Percentiles rank a stretch among this genome's conserved stretches.
phyloP scores from a whole-genome alignment of 257 asterid species.

The Echites panduratus region DNA sequence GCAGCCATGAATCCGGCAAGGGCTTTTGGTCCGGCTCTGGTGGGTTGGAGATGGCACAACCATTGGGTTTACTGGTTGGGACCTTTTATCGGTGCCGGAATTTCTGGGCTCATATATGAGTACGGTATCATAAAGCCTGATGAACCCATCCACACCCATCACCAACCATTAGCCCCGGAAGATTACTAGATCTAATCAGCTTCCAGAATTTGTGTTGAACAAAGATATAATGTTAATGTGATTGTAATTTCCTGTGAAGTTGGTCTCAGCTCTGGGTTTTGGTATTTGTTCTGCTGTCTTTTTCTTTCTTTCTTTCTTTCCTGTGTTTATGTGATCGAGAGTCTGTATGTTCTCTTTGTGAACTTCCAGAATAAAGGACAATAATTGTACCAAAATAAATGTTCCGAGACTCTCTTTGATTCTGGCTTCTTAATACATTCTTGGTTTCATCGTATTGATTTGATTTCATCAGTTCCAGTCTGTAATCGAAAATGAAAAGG shows the following conservation, averaged over 20 bases:
- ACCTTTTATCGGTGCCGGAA: constrained; percentile 72
- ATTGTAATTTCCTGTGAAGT: background rate
- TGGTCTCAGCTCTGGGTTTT: background rate
- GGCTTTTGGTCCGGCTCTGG: constrained; percentile 87
- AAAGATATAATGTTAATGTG: background rate
- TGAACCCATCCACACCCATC: constrained; percentile 44
- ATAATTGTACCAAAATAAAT: background rate
- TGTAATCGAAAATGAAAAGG: too few species aligned
- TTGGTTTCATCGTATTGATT: background rate
- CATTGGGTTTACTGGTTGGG: constrained; percentile 99
- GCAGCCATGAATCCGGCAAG: constrained; percentile 93
- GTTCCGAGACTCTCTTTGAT: background rate
- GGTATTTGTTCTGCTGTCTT: constrained; percentile 6
- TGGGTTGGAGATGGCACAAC: constrained; percentile 91
- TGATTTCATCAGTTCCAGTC: background rate
- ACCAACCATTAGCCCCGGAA: constrained; percentile 90
- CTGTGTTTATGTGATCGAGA: background rate
- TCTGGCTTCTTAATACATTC: background rate
- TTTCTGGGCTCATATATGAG: constrained; percentile 69
- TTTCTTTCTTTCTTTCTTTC: constrained; percentile 3
- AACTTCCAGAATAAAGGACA: constrained; percentile 1
- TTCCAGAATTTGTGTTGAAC: background rate
- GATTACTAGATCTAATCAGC: constrained; percentile 63
- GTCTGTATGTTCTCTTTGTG: background rate
- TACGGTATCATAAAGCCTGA: constrained; percentile 52